These are phyloP conservation scores for Pyricularia sp. DNA, from an alignment of 2,329 filamentous ascomycete species.

Conservation along the genomic window DNA sequence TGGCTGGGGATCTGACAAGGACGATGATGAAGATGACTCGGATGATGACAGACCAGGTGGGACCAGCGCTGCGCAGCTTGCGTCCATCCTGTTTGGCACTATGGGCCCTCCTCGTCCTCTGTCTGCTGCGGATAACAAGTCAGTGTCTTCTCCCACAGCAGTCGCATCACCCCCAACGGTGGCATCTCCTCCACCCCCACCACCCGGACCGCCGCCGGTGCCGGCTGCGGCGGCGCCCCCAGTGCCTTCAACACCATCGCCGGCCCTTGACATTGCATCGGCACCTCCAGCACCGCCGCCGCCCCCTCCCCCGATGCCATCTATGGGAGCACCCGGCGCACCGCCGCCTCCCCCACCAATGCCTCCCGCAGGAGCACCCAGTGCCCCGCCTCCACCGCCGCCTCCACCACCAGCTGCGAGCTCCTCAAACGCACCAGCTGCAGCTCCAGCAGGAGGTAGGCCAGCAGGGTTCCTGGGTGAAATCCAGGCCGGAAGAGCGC, in stretches of 20 bases:
- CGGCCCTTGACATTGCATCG: conserved; percentile 5
- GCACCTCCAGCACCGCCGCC: conserved; percentile 22
- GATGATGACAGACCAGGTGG: conserved; percentile 74
- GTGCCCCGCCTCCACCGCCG: conserved; percentile 8
- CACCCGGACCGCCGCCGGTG: conserved; percentile 21
- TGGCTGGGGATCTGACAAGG: conserved; percentile 75
- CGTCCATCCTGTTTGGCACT: conserved; percentile 90
- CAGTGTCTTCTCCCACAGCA: conserved; percentile 25
- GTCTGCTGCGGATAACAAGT: conserved; percentile 69
- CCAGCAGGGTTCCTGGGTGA: conserved; percentile 64
- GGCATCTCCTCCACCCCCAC: conserved; percentile 25
- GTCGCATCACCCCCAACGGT: conserved; percentile 25
- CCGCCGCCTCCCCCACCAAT: conserved; percentile 28
- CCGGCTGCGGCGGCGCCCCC: conserved; percentile 13
- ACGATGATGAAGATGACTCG: conserved; percentile 56
- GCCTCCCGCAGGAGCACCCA: neutral
- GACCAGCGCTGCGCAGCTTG: conserved; percentile 80
- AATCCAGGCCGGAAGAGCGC: conserved; percentile 68
- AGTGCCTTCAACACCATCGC: conserved; percentile 19
- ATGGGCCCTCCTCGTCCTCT: conserved; percentile 90
- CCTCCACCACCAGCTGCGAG: conserved; percentile 27
- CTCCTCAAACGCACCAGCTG: conserved; percentile 21
- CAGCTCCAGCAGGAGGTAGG: conserved; percentile 31
- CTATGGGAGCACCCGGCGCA: conserved; percentile 16
- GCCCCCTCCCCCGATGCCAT: conserved; percentile 29